Conservation (phyloP, 2,329 filamentous ascomycete species). For the Tothia fuscella region DNA sequence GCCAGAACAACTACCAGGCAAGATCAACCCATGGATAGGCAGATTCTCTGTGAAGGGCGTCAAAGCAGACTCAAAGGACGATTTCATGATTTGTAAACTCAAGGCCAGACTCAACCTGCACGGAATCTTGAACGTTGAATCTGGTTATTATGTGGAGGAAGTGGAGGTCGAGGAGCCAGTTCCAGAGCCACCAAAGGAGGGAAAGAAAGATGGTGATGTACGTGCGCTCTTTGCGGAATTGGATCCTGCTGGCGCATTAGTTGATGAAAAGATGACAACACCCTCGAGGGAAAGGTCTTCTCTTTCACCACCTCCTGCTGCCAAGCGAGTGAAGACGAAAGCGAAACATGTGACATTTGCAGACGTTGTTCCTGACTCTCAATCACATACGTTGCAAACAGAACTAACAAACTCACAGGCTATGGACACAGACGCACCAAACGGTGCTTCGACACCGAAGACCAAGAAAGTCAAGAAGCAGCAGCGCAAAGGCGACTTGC, state of each 20-base stretch:
- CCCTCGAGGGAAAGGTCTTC: neutral
- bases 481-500: conserved; percentile 90
- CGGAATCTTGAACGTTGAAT: conserved; percentile 92
- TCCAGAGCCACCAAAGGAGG: conserved; percentile 50
- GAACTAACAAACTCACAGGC: conserved; percentile 41
- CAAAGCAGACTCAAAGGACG: conserved; percentile 82
- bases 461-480: conserved; percentile 99
- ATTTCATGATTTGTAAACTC: conserved; percentile 99
- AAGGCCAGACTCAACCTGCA: conserved; percentile 96
- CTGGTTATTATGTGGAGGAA: conserved; percentile 95
- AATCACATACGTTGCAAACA: conserved; percentile 11
- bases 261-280: conserved; percentile 14
- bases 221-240: conserved; percentile 30
- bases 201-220: conserved; percentile 57
- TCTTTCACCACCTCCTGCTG: neutral
- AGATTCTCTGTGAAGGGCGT: conserved; percentile 97
- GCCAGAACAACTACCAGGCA: conserved; percentile 75
- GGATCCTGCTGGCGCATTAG: neutral
- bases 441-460: conserved; percentile 46
- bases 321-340: neutral
- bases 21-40: conserved; percentile 88
- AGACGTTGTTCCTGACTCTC: no score
- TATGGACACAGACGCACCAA: conserved; percentile 67
- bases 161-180: conserved; percentile 92
- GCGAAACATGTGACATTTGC: neutral